Conservation (phyloP, 768 basidiomycete species). For the Collybia sordida region DNA sequence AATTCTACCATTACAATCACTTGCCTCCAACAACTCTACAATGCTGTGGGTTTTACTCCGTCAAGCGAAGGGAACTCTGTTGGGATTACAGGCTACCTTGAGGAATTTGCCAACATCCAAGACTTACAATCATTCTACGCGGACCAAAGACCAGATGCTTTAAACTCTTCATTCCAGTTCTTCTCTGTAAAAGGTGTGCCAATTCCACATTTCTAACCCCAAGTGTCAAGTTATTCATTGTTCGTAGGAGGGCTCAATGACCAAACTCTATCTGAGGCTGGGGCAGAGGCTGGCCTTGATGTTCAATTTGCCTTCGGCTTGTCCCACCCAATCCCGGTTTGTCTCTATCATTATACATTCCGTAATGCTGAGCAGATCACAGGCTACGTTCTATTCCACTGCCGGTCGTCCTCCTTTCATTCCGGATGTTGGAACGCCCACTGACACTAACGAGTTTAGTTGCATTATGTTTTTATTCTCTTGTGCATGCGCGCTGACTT, state of each 20-base stretch:
- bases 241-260: slow-evolving; percentile 57
- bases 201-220: slow-evolving; percentile 1
- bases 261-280: slow-evolving; percentile 52
- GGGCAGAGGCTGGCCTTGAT: slow-evolving; percentile 67
- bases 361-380: neutral
- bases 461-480: neutral
- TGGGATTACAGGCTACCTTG: slow-evolving; percentile 55
- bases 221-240: slow-evolving; percentile 7
- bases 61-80: slow-evolving; percentile 43
- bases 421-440: slow-evolving; percentile 40
- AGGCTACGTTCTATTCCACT: slow-evolving; percentile 60
- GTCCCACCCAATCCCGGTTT: slow-evolving; percentile 53
- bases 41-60: slow-evolving; percentile 45
- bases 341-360: neutral
- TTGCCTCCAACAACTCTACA: slow-evolving; percentile 58
- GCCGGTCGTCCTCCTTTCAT: slow-evolving; percentile 60
- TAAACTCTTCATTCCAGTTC: slow-evolving; percentile 49
- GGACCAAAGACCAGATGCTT: slow-evolving; percentile 46
- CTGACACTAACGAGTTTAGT: slow-evolving; percentile 36
- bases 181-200: slow-evolving; percentile 53
- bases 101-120: slow-evolving; percentile 49
- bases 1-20: slow-evolving; percentile 47
- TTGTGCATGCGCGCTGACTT: neutral
- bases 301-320: slow-evolving; percentile 68
- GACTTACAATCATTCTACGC: slow-evolving; percentile 55